These are phyloP conservation scores for Lichtheimia hyalospora DNA, from an alignment of 371 early-diverging fungal species.

Conservation along the genomic window DNA sequence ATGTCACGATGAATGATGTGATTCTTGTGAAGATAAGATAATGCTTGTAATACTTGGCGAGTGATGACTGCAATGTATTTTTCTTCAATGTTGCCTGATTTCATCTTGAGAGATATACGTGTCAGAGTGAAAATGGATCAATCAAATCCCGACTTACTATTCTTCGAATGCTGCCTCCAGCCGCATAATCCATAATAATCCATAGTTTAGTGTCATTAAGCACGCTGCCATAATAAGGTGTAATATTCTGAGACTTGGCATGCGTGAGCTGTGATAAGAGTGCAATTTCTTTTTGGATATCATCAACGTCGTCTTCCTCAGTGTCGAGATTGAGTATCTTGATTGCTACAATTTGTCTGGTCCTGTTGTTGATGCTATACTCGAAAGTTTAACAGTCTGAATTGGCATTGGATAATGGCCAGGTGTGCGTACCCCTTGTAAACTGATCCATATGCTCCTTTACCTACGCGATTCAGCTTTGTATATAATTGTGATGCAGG, in stretches of 20 bases:
- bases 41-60: slow-evolving; percentile 83
- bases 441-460: slow-evolving; percentile 59
- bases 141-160: slow-evolving; percentile 56
- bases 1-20: slow-evolving; percentile 97
- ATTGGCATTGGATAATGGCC: neutral
- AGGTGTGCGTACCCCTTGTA: slow-evolving; percentile 45
- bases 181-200: slow-evolving; percentile 98
- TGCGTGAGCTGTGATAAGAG: slow-evolving; percentile 82
- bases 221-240: slow-evolving; percentile 91
- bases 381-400: neutral
- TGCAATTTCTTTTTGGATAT: slow-evolving; percentile 93
- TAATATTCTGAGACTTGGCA: slow-evolving; percentile 87
- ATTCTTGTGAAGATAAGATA: slow-evolving; percentile 91
- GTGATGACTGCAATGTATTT: slow-evolving; percentile 84
- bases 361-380: slow-evolving; percentile 64
- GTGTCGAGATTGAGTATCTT: slow-evolving; percentile 96
- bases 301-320: slow-evolving; percentile 94
- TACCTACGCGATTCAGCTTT: slow-evolving; percentile 46
- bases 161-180: slow-evolving; percentile 88
- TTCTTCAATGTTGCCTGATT: slow-evolving; percentile 88
- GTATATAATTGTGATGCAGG: slow-evolving; percentile 44
- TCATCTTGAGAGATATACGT: slow-evolving; percentile 53
- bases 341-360: slow-evolving; percentile 84
- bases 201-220: slow-evolving; percentile 92
- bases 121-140: neutral